Conservation (phyloP, 23 red algal species). For the Cyanidiococcus yangmingshanensis region DNA sequence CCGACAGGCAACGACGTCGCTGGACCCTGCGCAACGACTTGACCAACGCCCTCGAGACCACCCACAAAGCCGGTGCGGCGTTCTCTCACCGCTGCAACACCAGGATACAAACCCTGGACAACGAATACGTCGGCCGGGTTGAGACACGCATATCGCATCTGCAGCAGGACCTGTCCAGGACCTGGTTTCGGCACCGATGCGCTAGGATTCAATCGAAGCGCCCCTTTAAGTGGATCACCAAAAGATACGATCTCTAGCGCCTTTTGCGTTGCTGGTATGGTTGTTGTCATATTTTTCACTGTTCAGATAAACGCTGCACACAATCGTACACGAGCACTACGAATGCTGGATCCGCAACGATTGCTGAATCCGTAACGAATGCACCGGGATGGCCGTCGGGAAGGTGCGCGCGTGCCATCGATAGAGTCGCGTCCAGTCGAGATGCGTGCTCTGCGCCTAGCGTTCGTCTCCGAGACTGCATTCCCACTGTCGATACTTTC, state of each 20-base stretch:
- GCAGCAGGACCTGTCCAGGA: conserved; percentile 14
- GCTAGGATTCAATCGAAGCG: neutral
- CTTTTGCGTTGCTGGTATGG: conserved; percentile 17
- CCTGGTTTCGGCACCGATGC: conserved; percentile 18
- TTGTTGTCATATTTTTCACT: neutral
- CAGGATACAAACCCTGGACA: conserved; percentile 27
- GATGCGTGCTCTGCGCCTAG: too few relatives aligned
- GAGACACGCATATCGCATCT: conserved; percentile 22
- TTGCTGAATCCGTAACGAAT: too few relatives aligned
- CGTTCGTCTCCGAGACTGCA: too few relatives aligned
- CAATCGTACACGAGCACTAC: neutral
- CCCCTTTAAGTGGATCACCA: conserved; percentile 30
- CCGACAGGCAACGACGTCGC: conserved; percentile 8
- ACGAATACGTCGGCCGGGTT: conserved; percentile 27
- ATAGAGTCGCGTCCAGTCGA: too few relatives aligned
- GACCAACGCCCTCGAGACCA: conserved; percentile 26
- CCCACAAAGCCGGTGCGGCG: conserved; percentile 21
- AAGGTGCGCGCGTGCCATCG: too few relatives aligned
- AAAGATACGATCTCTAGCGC: conserved; percentile 15
- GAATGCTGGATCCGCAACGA: too few relatives aligned
- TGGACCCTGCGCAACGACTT: conserved; percentile 25
- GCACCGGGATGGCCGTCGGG: too few relatives aligned
- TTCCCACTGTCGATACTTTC: too few relatives aligned
- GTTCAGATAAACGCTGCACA: too few relatives aligned
- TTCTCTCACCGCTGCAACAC: conserved; percentile 20